phyloP scores from a whole-genome alignment of 1,284 basidiomycete genomes.

The Ganoderma sinense region DNA sequence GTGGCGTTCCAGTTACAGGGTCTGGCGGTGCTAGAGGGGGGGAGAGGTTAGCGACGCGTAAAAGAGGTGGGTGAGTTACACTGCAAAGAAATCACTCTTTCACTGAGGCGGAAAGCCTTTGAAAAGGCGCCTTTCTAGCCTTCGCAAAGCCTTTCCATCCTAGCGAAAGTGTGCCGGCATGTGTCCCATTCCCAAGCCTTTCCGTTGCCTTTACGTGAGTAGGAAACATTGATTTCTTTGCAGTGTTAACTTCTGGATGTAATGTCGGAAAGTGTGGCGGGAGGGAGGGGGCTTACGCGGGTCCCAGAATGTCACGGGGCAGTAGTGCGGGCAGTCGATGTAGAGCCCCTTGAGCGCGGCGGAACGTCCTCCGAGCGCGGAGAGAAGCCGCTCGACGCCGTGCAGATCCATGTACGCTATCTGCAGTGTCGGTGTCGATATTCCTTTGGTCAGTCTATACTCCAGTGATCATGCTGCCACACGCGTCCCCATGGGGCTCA shows the following conservation, averaged over 20 bases:
- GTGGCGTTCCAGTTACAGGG: background rate
- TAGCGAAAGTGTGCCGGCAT: too few relatives aligned
- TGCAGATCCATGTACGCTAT: background rate
- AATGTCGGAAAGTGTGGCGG: background rate
- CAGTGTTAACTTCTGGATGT: background rate
- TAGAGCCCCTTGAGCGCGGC: conserved; percentile 1
- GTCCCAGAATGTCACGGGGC: background rate
- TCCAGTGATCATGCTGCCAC: background rate
- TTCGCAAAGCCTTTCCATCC: too few relatives aligned
- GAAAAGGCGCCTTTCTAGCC: too few relatives aligned
- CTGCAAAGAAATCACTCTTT: too few relatives aligned
- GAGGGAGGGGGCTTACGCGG: background rate
- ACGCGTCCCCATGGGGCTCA: background rate
- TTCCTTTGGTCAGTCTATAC: background rate
- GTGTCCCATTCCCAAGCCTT: too few relatives aligned
- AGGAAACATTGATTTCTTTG: too few relatives aligned
- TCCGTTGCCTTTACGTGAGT: too few relatives aligned
- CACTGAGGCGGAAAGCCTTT: too few relatives aligned
- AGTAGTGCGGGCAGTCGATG: conserved; percentile 6
- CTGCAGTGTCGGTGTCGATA: background rate
- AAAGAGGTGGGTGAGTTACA: too few relatives aligned
- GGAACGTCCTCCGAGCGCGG: background rate
- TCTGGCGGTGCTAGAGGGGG: background rate
- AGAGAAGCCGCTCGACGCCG: background rate
- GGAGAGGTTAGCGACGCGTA: too few relatives aligned